A percentile compares a stretch with the other conserved stretches of the same genome.
Evolutionary conservation across 768 basidiomycete species (phyloP).

Genomic region (Amanita jacksonii): DNA sequence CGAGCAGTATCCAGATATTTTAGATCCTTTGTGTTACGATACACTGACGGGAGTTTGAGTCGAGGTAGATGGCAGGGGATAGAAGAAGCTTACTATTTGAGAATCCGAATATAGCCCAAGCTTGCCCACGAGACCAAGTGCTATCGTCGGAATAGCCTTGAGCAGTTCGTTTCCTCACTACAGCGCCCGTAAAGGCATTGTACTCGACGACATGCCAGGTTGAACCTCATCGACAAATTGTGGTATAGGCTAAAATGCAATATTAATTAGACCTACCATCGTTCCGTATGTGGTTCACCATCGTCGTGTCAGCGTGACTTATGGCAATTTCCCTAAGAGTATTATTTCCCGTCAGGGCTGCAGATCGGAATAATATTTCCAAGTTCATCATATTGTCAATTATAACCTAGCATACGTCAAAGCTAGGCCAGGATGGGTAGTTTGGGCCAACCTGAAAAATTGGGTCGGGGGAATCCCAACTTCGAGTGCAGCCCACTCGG

Average conservation of each 20-base stretch:
- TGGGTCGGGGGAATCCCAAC: conserved; percentile 53
- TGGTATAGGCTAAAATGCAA: neutral
- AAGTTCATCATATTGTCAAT: conserved; percentile 81
- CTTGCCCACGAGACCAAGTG: conserved; percentile 69
- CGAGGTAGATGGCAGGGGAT: neutral
- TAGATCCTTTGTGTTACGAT: conserved; percentile 36
- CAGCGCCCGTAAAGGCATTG: conserved; percentile 51
- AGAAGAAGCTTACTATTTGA: conserved; percentile 49
- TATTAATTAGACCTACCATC: conserved; percentile 41
- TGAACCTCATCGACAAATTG: conserved; percentile 23
- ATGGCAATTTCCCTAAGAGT: conserved; percentile 53
- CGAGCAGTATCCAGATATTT: conserved; percentile 54
- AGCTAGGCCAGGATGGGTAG: neutral
- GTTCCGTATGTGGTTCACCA: conserved; percentile 52
- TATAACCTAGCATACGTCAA: conserved; percentile 40
- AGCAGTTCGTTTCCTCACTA: conserved; percentile 44
- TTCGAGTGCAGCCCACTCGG: conserved; percentile 58
- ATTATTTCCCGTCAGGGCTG: conserved; percentile 46
- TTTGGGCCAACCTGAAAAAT: conserved; percentile 40
- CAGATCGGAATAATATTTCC: conserved; percentile 53
- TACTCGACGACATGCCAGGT: conserved; percentile 61
- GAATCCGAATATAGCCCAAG: conserved; percentile 65
- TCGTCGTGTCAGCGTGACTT: conserved; percentile 57
- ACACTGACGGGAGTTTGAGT: conserved; percentile 34
- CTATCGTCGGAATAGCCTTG: conserved; percentile 58